Conservation (phyloP, 2,329 filamentous ascomycete species). For the Phialophora tarda region DNA sequence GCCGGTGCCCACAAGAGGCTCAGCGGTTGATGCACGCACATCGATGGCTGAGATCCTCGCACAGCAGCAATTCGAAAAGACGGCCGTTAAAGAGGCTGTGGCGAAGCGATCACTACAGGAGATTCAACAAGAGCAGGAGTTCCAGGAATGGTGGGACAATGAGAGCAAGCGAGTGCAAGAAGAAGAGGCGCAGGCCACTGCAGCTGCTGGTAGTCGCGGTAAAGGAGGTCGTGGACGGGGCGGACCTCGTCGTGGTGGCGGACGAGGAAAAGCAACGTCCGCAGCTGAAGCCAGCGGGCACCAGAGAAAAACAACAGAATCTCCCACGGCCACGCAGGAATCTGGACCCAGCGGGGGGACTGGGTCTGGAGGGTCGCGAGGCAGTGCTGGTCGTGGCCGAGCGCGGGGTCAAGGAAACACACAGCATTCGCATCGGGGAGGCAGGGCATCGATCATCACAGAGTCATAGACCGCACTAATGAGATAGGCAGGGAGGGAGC, state of each 20-base stretch:
- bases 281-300: slow-evolving; percentile 7
- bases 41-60: slow-evolving; percentile 88
- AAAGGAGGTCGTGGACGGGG: slow-evolving; percentile 44
- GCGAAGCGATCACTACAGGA: slow-evolving; percentile 90
- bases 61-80: slow-evolving; percentile 83
- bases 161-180: slow-evolving; percentile 76
- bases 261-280: slow-evolving; percentile 33
- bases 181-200: slow-evolving; percentile 55
- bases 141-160: slow-evolving; percentile 95
- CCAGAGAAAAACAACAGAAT: slow-evolving; percentile 6
- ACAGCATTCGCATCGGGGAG: slow-evolving; percentile 27
- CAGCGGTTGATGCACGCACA: slow-evolving; percentile 40
- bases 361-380: slow-evolving; percentile 14
- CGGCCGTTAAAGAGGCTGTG: slow-evolving; percentile 75
- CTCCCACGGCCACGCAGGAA: not conserved
- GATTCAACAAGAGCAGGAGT: slow-evolving; percentile 95
- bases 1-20: slow-evolving; percentile 40
- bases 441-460: slow-evolving; percentile 26
- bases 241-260: slow-evolving; percentile 37
- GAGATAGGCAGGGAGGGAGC: not conserved
- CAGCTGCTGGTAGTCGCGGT: slow-evolving; percentile 44
- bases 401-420: slow-evolving; percentile 27
- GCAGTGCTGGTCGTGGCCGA: slow-evolving; percentile 20
- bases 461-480: slow-evolving; percentile 3
- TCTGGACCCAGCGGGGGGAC: slow-evolving; percentile 20